phyloP scores from a whole-genome alignment of 768 basidiomycete species.

The Termitomyces sp. region DNA sequence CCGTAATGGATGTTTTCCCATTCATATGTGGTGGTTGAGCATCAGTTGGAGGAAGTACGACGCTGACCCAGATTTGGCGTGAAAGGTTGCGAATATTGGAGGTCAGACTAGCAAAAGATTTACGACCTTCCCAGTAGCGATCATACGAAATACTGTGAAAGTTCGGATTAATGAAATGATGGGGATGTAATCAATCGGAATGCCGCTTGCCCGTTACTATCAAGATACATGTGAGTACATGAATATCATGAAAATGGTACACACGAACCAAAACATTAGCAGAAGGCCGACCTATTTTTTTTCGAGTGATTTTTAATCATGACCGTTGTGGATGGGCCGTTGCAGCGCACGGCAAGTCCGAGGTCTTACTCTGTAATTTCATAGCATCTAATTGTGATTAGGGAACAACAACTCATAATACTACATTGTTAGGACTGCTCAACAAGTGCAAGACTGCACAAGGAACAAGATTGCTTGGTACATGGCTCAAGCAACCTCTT shows the following conservation, averaged over 20 bases:
- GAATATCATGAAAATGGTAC: background rate
- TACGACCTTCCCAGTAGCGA: slow-evolving; percentile 86
- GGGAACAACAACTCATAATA: no score
- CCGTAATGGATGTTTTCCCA: slow-evolving; percentile 44
- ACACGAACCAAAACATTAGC: slow-evolving; percentile 72
- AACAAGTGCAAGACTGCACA: no score
- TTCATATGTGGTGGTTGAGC: slow-evolving; percentile 34
- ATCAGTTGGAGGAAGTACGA: slow-evolving; percentile 55
- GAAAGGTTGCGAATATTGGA: slow-evolving; percentile 74
- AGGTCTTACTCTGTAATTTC: no score
- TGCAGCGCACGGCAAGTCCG: no score
- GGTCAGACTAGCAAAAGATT: slow-evolving; percentile 67
- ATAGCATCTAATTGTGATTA: no score
- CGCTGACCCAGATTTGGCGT: slow-evolving; percentile 76
- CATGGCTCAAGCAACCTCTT: no score
- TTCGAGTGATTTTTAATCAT: background rate
- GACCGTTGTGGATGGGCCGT: no score
- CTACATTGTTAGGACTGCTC: no score
- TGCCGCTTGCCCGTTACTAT: slow-evolving; percentile 57
- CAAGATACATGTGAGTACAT: background rate
- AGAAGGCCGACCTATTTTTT: slow-evolving; percentile 86
- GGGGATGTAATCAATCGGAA: background rate
- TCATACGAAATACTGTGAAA: slow-evolving; percentile 71
- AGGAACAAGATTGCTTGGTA: no score
- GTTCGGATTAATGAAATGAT: background rate